Evolutionary conservation across 345 rosid species (phyloP), one percentile per base, ranked within the genome.

Genomic region (Gossypium longicalyx): DNA sequence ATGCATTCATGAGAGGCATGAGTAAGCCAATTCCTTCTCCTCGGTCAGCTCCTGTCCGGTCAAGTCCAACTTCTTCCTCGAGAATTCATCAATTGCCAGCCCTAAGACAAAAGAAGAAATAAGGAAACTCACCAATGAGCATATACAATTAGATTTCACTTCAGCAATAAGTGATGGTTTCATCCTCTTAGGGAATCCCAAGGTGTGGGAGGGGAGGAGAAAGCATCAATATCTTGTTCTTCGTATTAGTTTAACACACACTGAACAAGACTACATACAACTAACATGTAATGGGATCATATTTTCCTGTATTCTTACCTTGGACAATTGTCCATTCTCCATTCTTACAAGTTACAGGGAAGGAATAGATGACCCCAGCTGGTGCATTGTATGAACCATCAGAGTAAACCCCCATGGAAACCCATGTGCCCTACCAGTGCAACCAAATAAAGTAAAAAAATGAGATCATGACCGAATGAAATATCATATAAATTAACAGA

Each of bases 351-450:
- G 93, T 93, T 5, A 95, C 98, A 0, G 99, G 99, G 86, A 93
- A 95, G 22, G 99, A 95, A 80, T 95, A 95, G 80, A 95, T 90
- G 29, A 95, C 91, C 41, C 99, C 99, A 79, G 99, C 81, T 53
- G 99, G 97, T 22, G 91, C 97, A 71, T 89, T 82, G 90, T 95
- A 95, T 12, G 99, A 95, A 48, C 99, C 99, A 87, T 95, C 98
- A 1, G 98, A 91, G 86, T 91, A 91, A 9, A 95, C 99, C 8
- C 99, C 99, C 99, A 95, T 95, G 77, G 98, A 95, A 80, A 93
- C 98, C 89, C 90, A 95, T 17, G 97, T 91, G 20, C 98, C 99
- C 99, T 95, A 73, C 22, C 25, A 44, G 59, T 52, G 41, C 27
- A 77, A 47, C 44, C 9, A 67, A 60, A 78, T 74, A 13, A 63